Base-by-base conservation (phyloP, 768 basidiomycete genomes). In the Suillus subaureus region DNA sequence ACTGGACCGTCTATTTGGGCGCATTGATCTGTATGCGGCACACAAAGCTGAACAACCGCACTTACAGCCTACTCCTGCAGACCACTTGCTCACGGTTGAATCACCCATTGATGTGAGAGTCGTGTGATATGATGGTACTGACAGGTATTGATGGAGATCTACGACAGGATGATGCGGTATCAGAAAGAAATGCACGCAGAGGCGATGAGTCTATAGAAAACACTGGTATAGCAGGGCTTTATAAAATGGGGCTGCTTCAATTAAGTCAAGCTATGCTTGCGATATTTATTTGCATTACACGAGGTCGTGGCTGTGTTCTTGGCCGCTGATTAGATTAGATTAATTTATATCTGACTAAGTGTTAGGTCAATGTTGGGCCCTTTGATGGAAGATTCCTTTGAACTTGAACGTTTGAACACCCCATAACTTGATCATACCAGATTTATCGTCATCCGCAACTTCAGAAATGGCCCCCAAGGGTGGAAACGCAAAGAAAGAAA, bases 401-500 rank as follows among this genome's bases (percentile, higher is more conserved):
- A 18, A 12, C 40, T 64, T 26, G 51, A 28, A 51, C 7, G 7
- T 51, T 62, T 42, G 49, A 61, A 28, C 9, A 55, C 18, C 39
- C 28, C 21, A 15, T 52, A 31, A 1, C 16, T 55, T 33, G 37
- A 52, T 57, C 39, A 42, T 42, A 47, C 45, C 40, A 8, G 18
- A 33, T 55, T 35, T 6, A 55, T 33, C n/a, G n/a, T n/a, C n/a
- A 55, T 35, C 54, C 6, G 1, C 47, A 18, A 21, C 18, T 42
- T 40, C 37, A 45, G 23, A 2, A 45, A 96, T 96, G 96, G 79
- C 96, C 57, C 95, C 96, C 1, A 94, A 93, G 77, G 92, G 89
- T 67, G 87, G 84, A 70, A 97, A 95, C 82, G 83, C 93, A 64
- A 97, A 97, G 88, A 97, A 97, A 76, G 96, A 97, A 77, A 79